A percentile compares a stretch with the other conserved stretches of the same genome.
These are phyloP conservation scores for Acer negundo DNA, from an alignment of 345 rosid genomes.

Conservation along the genomic window DNA sequence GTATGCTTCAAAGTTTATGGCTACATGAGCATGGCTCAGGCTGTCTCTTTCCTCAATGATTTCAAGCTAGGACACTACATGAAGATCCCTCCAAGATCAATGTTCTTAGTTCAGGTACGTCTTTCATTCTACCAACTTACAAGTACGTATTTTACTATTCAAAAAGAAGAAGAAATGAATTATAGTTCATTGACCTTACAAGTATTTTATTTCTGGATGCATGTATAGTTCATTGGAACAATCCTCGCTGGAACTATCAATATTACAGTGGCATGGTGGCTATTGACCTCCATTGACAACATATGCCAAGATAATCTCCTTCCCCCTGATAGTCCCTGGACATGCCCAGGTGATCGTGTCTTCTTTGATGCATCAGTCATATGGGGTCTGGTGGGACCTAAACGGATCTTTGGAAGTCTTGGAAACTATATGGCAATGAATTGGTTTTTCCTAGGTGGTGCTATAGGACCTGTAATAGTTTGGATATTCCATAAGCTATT, in stretches of 20 bases:
- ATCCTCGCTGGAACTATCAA: conserved; percentile 83
- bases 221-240: conserved; percentile 71
- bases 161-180: neutral
- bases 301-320: conserved; percentile 83
- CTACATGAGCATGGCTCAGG: conserved; percentile 88
- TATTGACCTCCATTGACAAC: conserved; percentile 61
- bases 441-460: conserved; percentile 88
- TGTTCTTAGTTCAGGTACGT: conserved; percentile 92
- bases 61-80: conserved; percentile 96
- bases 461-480: conserved; percentile 70
- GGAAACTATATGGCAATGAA: conserved; percentile 79
- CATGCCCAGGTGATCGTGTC: conserved; percentile 81
- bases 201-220: neutral
- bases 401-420: conserved; percentile 63
- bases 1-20: conserved; percentile 92
- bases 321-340: conserved; percentile 78
- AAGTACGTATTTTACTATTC: neutral
- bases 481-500: conserved; percentile 74
- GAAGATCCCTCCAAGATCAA: conserved; percentile 96
- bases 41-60: conserved; percentile 86
- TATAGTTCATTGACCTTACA: too few relatives aligned
- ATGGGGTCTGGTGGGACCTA: conserved; percentile 91
- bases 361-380: conserved; percentile 93
- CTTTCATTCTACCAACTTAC: neutral
- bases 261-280: conserved; percentile 84